phyloP scores from a whole-genome alignment of 2,329 filamentous ascomycete genomes.

The Phialemonium atrogriseum region DNA sequence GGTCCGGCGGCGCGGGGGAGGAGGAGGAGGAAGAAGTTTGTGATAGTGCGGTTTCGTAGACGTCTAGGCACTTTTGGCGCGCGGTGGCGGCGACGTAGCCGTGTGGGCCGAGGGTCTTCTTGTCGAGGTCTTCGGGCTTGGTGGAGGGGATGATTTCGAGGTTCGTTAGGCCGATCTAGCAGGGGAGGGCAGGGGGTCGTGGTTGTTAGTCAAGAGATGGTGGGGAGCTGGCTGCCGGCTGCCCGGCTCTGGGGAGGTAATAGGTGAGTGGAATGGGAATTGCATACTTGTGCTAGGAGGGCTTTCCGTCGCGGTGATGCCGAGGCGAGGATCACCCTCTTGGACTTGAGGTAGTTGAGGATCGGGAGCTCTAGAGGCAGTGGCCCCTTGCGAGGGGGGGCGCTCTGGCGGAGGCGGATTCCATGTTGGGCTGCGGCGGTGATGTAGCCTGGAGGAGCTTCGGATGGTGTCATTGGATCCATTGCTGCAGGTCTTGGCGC shows the following conservation, averaged over 20 bases:
- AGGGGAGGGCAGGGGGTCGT: neutral
- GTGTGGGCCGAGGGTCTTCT: conserved; percentile 63
- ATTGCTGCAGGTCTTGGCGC: too few relatives aligned
- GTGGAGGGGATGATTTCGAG: conserved; percentile 79
- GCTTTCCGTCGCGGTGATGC: conserved; percentile 77
- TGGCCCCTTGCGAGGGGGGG: conserved; percentile 40
- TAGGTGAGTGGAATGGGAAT: neutral
- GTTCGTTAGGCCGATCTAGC: conserved; percentile 67
- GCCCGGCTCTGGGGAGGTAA: too few relatives aligned
- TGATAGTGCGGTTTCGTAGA: conserved; percentile 49
- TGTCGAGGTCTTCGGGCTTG: conserved; percentile 78
- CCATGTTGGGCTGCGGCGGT: conserved; percentile 30
- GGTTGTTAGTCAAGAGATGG: too few relatives aligned
- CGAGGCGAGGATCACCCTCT: conserved; percentile 83
- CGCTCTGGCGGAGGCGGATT: conserved; percentile 22
- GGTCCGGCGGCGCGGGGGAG: too few relatives aligned
- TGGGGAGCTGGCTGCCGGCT: too few relatives aligned
- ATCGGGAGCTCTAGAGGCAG: conserved; percentile 73
- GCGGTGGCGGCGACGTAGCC: conserved; percentile 91
- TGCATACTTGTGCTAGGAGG: conserved; percentile 64
- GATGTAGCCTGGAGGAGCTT: conserved; percentile 38
- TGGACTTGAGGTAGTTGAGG: conserved; percentile 64
- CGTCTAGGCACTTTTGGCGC: conserved; percentile 69
- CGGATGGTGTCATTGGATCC: conserved; percentile 20
- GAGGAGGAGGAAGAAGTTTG: too few relatives aligned